Conservation (phyloP, 805 yeast species). For the Nakazawaea siamensis region DNA sequence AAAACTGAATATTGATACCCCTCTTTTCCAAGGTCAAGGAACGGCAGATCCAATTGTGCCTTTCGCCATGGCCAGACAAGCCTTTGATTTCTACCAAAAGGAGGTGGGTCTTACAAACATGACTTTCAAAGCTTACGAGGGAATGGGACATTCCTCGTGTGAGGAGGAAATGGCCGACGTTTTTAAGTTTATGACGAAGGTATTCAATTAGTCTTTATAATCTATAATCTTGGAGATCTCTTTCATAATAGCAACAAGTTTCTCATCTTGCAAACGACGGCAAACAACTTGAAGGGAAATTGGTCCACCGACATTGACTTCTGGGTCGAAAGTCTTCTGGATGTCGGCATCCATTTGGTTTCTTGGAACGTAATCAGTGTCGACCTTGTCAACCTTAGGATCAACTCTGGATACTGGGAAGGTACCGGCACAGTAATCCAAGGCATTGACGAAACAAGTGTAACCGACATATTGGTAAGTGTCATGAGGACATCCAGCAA, state of each 20-base stretch:
- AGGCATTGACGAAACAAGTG: conserved; percentile 41
- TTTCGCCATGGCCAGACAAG: conserved; percentile 27
- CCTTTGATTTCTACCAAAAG: conserved; percentile 35
- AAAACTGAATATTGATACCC: conserved; percentile 51
- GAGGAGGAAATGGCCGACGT: conserved; percentile 60
- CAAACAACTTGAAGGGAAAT: conserved; percentile 61
- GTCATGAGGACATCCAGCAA: conserved; percentile 26
- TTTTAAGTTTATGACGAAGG: conserved; percentile 31
- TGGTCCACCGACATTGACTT: conserved; percentile 49
- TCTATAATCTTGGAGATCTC: conserved; percentile 6
- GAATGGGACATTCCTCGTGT: conserved; percentile 60
- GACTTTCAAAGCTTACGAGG: conserved; percentile 47
- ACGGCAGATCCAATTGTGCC: conserved; percentile 61
- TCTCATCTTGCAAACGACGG: conserved; percentile 54
- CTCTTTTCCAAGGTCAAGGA: conserved; percentile 88
- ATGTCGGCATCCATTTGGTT: conserved; percentile 36
- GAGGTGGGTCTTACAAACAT: conserved; percentile 38
- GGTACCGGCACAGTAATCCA: conserved; percentile 40
- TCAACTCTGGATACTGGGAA: conserved; percentile 55
- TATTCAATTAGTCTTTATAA: conserved; percentile 1
- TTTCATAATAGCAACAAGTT: conserved; percentile 19
- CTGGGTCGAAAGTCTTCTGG: conserved; percentile 35
- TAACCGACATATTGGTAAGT: conserved; percentile 34
- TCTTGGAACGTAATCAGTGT: conserved; percentile 20
- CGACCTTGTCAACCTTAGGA: conserved; percentile 25